Evolutionary conservation across 208 protist species (phyloP).

Genomic region (Trypanosomatidae sp.): DNA sequence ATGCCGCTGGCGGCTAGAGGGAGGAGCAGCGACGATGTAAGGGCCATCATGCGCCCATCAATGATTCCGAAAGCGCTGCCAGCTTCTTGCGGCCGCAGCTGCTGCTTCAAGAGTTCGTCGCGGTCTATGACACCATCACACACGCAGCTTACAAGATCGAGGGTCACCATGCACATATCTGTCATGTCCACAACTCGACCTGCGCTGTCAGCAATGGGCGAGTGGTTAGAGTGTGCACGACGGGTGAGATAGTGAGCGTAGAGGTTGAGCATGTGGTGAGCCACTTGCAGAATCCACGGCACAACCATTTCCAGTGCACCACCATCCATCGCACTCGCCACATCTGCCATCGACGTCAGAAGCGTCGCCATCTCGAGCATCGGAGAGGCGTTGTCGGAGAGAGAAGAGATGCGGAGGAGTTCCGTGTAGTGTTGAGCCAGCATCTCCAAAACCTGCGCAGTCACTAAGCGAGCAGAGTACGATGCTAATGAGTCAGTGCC

Average conservation of each 20-base stretch:
- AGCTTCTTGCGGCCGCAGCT: constrained; percentile 10
- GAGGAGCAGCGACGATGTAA: constrained; percentile 12
- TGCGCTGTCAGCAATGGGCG: not conserved
- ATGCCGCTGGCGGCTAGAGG: not conserved
- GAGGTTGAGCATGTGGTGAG: constrained; percentile 19
- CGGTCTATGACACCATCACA: constrained; percentile 47
- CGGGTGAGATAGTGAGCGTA: constrained; percentile 17
- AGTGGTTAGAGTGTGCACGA: not conserved
- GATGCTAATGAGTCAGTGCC: not conserved
- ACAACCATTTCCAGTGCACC: constrained; percentile 17
- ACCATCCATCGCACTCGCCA: constrained; percentile 24
- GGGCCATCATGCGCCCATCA: constrained; percentile 12
- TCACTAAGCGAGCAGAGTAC: constrained; percentile 8
- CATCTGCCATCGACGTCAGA: constrained; percentile 39
- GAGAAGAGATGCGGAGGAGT: constrained; percentile 5
- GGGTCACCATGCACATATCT: constrained; percentile 44
- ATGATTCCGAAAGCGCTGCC: not conserved
- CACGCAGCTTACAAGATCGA: constrained; percentile 55
- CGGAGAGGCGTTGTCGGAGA: constrained; percentile 1
- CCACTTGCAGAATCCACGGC: constrained; percentile 30
- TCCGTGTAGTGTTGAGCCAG: constrained; percentile 20
- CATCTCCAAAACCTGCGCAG: constrained; percentile 19
- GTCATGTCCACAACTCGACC: constrained; percentile 24
- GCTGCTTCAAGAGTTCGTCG: constrained; percentile 13
- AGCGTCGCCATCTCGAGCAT: constrained; percentile 37